Evolutionary conservation across 805 yeast species (phyloP).

Genomic region (Candida golubevii): DNA sequence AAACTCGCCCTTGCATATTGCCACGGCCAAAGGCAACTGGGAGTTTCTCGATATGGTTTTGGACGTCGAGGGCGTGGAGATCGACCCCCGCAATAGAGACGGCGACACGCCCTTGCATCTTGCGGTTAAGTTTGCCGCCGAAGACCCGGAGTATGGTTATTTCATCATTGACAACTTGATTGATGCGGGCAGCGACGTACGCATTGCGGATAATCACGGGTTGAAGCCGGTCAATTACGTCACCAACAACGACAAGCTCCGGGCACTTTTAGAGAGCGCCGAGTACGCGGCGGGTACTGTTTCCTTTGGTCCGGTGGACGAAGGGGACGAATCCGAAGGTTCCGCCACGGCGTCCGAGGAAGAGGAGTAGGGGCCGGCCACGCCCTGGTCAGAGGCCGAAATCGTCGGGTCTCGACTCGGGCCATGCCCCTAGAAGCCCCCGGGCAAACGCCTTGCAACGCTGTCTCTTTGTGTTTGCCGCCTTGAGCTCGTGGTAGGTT

Average conservation of each 20-base stretch:
- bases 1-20: slow-evolving; percentile 76
- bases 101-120: slow-evolving; percentile 89
- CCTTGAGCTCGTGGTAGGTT: slow-evolving; percentile 18
- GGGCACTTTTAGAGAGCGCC: slow-evolving; percentile 70
- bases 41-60: slow-evolving; percentile 78
- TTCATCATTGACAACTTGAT: slow-evolving; percentile 75
- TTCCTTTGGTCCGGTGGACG: slow-evolving; percentile 10
- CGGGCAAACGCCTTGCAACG: slow-evolving; percentile 25
- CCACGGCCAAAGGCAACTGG: slow-evolving; percentile 77
- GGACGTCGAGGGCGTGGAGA: slow-evolving; percentile 87
- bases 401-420: slow-evolving; percentile 17
- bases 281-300: slow-evolving; percentile 59
- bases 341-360: slow-evolving; percentile 38
- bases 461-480: slow-evolving; percentile 23
- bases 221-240: slow-evolving; percentile 74
- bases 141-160: slow-evolving; percentile 82
- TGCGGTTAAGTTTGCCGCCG: slow-evolving; percentile 71
- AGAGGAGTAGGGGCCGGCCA: slow-evolving; percentile 10
- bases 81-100: slow-evolving; percentile 73
- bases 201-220: slow-evolving; percentile 42
- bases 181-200: slow-evolving; percentile 89
- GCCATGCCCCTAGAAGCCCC: slow-evolving; percentile 43
- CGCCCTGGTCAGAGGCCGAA: neutral
- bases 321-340: slow-evolving; percentile 31
- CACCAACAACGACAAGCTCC: slow-evolving; percentile 51